A percentile compares a stretch with the other conserved stretches of the same genome.
Evolutionary conservation across 1,139 yeast genomes (phyloP).

Genomic region (Eremothecium sinecaudum): DNA sequence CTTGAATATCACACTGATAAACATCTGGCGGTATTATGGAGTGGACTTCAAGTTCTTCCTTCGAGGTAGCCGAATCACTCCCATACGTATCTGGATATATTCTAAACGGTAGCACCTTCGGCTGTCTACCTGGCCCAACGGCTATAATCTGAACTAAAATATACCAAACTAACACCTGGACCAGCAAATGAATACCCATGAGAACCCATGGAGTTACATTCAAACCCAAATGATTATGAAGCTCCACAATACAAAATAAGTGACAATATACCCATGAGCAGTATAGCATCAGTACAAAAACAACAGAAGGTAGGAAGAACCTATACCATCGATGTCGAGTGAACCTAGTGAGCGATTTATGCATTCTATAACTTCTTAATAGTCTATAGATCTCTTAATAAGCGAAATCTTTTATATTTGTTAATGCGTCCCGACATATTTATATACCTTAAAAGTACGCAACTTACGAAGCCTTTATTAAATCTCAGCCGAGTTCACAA

Average conservation of each 20-base stretch:
- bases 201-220: constrained; percentile 21
- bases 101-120: constrained; percentile 20
- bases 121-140: constrained; percentile 25
- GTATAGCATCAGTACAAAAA: neutral
- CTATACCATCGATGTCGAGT: constrained; percentile 1
- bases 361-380: neutral
- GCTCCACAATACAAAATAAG: constrained; percentile 20
- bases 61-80: constrained; percentile 4
- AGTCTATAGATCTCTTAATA: too few species aligned
- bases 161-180: constrained; percentile 12
- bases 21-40: constrained; percentile 36
- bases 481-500: too few species aligned
- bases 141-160: constrained; percentile 20
- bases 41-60: neutral
- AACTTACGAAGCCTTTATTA: too few species aligned
- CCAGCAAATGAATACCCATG: constrained; percentile 12
- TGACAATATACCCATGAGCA: constrained; percentile 23
- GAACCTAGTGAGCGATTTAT: neutral
- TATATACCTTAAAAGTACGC: too few species aligned
- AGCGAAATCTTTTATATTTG: too few species aligned
- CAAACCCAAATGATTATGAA: constrained; percentile 12
- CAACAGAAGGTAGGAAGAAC: neutral
- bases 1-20: constrained; percentile 50
- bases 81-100: constrained; percentile 10
- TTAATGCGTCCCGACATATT: too few species aligned